These are phyloP conservation scores for Candida suzukii DNA, from an alignment of 805 yeast genomes.

Conservation along the genomic window DNA sequence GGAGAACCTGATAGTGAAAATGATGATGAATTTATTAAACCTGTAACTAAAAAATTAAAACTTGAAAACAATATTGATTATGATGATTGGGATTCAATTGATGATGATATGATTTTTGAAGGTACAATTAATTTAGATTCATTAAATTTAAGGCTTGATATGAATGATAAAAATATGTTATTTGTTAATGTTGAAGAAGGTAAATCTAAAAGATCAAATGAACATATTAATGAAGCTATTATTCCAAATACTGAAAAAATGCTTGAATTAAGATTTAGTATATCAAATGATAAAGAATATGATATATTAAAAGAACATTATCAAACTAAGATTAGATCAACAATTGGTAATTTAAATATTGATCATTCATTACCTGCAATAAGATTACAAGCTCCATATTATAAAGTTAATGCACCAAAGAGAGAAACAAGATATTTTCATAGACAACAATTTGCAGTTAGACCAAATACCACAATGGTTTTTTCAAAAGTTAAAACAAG, in stretches of 20 bases:
- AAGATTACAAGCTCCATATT: conserved; percentile 84
- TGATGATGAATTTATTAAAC: background rate
- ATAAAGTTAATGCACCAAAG: conserved; percentile 67
- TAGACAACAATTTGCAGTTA: conserved; percentile 63
- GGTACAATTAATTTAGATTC: conserved; percentile 41
- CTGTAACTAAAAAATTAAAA: conserved; percentile 16
- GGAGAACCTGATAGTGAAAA: conserved; percentile 7
- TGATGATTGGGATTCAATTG: conserved; percentile 46
- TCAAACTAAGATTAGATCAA: conserved; percentile 86
- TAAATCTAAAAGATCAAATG: background rate
- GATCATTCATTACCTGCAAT: conserved; percentile 90
- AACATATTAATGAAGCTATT: conserved; percentile 19
- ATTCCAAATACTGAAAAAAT: conserved; percentile 50
- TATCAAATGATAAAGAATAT: conserved; percentile 85
- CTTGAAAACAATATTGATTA: conserved; percentile 29
- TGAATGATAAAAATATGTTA: conserved; percentile 80
- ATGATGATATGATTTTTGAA: conserved; percentile 68
- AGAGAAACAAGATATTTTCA: conserved; percentile 73
- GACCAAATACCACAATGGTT: conserved; percentile 71
- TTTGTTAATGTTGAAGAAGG: conserved; percentile 25
- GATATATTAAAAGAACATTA: conserved; percentile 78
- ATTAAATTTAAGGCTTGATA: conserved; percentile 50
- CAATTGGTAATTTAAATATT: conserved; percentile 81
- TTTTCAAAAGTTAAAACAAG: conserved; percentile 71
- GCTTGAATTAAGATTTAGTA: conserved; percentile 58